Percentiles rank a stretch among this genome's conserved stretches.
phyloP scores from a whole-genome alignment of 139 green algal species.

The Yamagishiella unicocca region DNA sequence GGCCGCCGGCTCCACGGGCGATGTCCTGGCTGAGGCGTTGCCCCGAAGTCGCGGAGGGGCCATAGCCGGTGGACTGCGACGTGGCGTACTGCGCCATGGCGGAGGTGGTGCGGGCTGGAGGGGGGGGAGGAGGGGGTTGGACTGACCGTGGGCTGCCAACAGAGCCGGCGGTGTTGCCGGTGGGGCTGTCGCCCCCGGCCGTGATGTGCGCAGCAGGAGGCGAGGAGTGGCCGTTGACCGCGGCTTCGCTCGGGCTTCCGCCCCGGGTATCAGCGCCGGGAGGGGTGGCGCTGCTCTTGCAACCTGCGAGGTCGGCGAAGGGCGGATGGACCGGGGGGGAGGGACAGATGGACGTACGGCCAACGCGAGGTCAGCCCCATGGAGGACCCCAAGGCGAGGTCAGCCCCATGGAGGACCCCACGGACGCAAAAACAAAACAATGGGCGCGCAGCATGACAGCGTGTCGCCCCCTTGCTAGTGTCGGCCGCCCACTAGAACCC shows the following conservation, averaged over 20 bases:
- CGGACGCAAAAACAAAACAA: too few species aligned
- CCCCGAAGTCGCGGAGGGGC: background rate
- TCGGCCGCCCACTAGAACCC: too few species aligned
- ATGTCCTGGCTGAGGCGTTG: background rate
- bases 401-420: too few species aligned
- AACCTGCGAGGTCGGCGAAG: background rate
- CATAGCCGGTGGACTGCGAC: background rate
- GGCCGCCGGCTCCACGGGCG: background rate
- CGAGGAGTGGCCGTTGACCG: background rate
- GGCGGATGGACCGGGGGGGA: background rate
- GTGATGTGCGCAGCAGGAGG: background rate
- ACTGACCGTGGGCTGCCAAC: background rate
- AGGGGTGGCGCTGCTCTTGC: background rate
- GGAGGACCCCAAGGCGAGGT: too few species aligned
- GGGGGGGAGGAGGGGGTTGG: constrained; percentile 15
- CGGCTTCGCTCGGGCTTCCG: background rate
- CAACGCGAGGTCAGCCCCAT: too few species aligned
- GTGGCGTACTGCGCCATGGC: background rate
- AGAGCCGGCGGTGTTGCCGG: background rate
- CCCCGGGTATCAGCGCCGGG: background rate
- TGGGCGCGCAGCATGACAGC: background rate
- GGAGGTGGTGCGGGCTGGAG: background rate
- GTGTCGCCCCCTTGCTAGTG: background rate
- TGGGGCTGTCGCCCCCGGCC: background rate
- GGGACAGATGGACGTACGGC: too few species aligned